Conservation (phyloP, 2,329 filamentous ascomycete species). For the Cladosporium sp. region DNA sequence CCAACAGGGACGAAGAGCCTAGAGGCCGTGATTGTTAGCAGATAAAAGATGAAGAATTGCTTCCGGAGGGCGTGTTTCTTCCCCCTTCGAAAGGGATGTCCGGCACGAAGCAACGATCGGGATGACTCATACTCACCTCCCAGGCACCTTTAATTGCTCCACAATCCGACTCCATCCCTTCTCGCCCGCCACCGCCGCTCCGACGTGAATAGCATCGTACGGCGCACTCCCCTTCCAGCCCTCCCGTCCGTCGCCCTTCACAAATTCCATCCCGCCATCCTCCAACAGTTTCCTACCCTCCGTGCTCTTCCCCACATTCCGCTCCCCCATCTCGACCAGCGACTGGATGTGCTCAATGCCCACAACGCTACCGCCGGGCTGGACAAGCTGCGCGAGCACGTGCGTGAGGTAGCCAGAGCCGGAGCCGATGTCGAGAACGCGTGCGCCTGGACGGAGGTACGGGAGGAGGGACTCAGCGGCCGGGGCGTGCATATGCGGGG, state of each 20-base stretch:
- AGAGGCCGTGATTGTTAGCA: no score
- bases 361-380: slow-evolving; percentile 41
- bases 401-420: slow-evolving; percentile 74
- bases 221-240: slow-evolving; percentile 46
- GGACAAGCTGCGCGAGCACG: slow-evolving; percentile 75
- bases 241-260: slow-evolving; percentile 61
- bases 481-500: slow-evolving; percentile 68
- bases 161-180: no score
- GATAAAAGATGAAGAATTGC: no score
- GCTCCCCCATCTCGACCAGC: slow-evolving; percentile 37
- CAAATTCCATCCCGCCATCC: slow-evolving; percentile 62
- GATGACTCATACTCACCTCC: no score
- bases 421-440: slow-evolving; percentile 46
- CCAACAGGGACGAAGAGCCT: slow-evolving; percentile 76
- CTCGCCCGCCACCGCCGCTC: slow-evolving; percentile 72
- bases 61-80: no score
- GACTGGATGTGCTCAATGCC: slow-evolving; percentile 48
- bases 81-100: no score
- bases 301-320: slow-evolving; percentile 41
- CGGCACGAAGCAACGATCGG: no score
- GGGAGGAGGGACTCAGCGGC: slow-evolving; percentile 60
- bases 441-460: slow-evolving; percentile 49
- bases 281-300: slow-evolving; percentile 55
- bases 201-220: slow-evolving; percentile 95
- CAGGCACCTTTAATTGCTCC: slow-evolving; percentile 72